Percentiles rank a stretch among this genome's conserved stretches.
Conservation (phyloP, 352 stramenopile genomes). For the Globisporangium nodosum region DNA sequence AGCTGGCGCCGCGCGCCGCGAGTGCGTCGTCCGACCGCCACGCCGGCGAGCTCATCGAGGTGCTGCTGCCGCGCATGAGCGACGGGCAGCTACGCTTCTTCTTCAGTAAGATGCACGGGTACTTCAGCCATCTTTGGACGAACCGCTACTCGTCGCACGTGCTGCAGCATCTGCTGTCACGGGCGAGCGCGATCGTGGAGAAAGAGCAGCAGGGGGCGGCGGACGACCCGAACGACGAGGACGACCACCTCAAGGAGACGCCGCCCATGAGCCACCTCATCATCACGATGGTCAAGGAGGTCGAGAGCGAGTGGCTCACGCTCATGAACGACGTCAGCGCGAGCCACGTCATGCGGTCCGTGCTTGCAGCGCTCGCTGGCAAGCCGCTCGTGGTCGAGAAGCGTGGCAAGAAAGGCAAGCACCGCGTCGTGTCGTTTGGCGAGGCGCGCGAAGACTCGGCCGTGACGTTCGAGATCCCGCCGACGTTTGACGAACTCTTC, state of each 20-base stretch:
- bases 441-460: slow-evolving; percentile 33
- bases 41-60: slow-evolving; percentile 60
- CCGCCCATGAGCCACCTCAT: slow-evolving; percentile 66
- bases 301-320: slow-evolving; percentile 78
- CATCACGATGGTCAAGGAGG: slow-evolving; percentile 67
- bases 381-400: slow-evolving; percentile 68
- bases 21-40: slow-evolving; percentile 75
- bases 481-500: slow-evolving; percentile 53
- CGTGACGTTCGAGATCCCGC: slow-evolving; percentile 40
- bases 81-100: slow-evolving; percentile 67
- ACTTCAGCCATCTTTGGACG: slow-evolving; percentile 79
- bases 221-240: slow-evolving; percentile 33
- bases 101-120: slow-evolving; percentile 74
- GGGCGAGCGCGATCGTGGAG: slow-evolving; percentile 45
- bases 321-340: slow-evolving; percentile 84
- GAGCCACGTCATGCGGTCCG: slow-evolving; percentile 75
- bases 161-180: slow-evolving; percentile 66
- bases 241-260: slow-evolving; percentile 56
- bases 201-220: slow-evolving; percentile 28
- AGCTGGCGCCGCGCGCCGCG: slow-evolving; percentile 64
- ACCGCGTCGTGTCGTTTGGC: slow-evolving; percentile 58
- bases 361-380: slow-evolving; percentile 59
- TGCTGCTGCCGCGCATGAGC: slow-evolving; percentile 68
- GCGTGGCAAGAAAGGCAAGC: slow-evolving; percentile 78
- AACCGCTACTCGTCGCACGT: slow-evolving; percentile 87